Conservation (phyloP, 371 early-diverging fungal species). For the Mucor irregularis region DNA sequence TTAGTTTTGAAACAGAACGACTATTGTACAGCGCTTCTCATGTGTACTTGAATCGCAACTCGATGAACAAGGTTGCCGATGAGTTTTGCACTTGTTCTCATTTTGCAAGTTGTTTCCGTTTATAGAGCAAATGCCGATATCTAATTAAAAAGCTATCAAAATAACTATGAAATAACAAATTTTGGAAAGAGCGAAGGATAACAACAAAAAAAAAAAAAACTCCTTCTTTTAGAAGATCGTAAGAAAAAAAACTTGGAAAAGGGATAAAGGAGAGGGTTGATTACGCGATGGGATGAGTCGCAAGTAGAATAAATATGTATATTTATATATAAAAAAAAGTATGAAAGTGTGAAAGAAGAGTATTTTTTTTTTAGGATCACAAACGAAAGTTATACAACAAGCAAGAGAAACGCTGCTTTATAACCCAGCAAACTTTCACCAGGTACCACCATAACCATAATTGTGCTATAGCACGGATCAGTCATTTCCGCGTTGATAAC, state of each 20-base stretch:
- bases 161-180: not conserved
- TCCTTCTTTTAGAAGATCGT: too few relatives aligned
- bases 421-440: not conserved
- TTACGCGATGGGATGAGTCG: not conserved
- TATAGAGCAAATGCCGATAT: not conserved
- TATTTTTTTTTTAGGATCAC: not conserved
- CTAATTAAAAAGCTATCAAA: not conserved
- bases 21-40: too few relatives aligned
- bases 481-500: not conserved
- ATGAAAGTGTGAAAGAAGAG: not conserved
- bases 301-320: too few relatives aligned
- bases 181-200: not conserved
- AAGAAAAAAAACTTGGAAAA: not conserved
- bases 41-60: slow-evolving; percentile 48
- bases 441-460: not conserved
- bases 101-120: not conserved
- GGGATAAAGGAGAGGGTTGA: not conserved
- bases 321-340: not conserved
- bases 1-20: not conserved
- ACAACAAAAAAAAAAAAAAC: too few relatives aligned
- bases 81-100: slow-evolving; percentile 51
- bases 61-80: slow-evolving; percentile 54
- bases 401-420: too few relatives aligned
- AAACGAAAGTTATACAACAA: not conserved
- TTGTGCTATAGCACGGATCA: not conserved